Evolutionary conservation across 176 grass and related monocot species (phyloP).

Genomic region (Phoenix roebelenii): DNA sequence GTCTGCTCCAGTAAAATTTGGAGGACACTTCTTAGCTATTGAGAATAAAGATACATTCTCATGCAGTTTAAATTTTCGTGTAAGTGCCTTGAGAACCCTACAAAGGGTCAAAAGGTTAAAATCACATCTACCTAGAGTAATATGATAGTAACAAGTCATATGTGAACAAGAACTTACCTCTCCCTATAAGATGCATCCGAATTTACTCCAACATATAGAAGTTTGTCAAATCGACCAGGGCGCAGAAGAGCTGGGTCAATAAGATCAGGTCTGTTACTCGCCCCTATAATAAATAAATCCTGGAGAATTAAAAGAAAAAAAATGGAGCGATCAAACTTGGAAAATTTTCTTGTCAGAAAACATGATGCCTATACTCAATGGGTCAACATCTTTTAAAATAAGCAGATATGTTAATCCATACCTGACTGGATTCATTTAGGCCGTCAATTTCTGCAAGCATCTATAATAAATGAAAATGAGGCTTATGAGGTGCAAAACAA

Average conservation of each 20-base stretch:
- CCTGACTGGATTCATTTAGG: conserved; percentile 86
- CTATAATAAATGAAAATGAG: conserved; percentile 32
- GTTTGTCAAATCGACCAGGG: conserved; percentile 89
- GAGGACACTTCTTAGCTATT: conserved; percentile 68
- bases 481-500: neutral
- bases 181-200: conserved; percentile 66
- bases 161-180: conserved; percentile 33
- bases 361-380: no score
- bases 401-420: neutral
- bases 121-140: neutral
- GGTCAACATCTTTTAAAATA: no score
- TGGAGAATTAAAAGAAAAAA: conserved; percentile 13
- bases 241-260: conserved; percentile 90
- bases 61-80: conserved; percentile 80
- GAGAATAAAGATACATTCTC: conserved; percentile 73
- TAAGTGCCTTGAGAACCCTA: conserved; percentile 92
- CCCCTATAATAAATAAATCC: conserved; percentile 95
- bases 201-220: conserved; percentile 93
- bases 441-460: conserved; percentile 98
- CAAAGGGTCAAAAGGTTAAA: neutral
- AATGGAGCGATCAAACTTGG: conserved; percentile 1
- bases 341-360: no score
- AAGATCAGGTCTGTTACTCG: conserved; percentile 92
- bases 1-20: conserved; percentile 94
- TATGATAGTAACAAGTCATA: neutral